Percentiles rank a stretch among this genome's conserved stretches.
These are phyloP conservation scores for Metschnikowia santaceciliae DNA, from an alignment of 805 yeast species.

Conservation along the genomic window DNA sequence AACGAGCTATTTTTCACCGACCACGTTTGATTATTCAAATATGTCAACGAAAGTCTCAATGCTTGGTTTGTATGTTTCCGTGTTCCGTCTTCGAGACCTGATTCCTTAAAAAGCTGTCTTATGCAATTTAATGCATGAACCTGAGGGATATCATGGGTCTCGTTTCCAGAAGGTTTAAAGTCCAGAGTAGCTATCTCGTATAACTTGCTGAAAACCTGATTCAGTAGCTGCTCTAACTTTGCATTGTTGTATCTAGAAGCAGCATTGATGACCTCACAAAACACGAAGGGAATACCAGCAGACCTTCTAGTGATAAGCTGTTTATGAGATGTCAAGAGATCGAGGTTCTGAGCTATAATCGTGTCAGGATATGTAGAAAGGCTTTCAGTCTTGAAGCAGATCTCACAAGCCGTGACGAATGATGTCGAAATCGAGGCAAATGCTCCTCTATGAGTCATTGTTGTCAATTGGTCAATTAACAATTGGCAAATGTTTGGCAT, in stretches of 20 bases:
- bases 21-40: slow-evolving; percentile 72
- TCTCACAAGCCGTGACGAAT: slow-evolving; percentile 58
- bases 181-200: slow-evolving; percentile 53
- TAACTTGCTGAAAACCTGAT: slow-evolving; percentile 48
- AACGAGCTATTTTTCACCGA: slow-evolving; percentile 87
- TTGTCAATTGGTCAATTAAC: slow-evolving; percentile 61
- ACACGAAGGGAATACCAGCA: slow-evolving; percentile 82
- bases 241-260: slow-evolving; percentile 23
- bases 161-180: slow-evolving; percentile 41
- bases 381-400: slow-evolving; percentile 38
- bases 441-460: slow-evolving; percentile 87
- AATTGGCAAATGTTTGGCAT: slow-evolving; percentile 47
- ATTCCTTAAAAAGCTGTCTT: slow-evolving; percentile 67
- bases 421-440: slow-evolving; percentile 85
- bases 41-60: slow-evolving; percentile 54
- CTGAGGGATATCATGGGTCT: slow-evolving; percentile 74
- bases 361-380: background rate
- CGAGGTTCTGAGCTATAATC: background rate
- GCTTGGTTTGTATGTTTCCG: slow-evolving; percentile 39
- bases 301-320: slow-evolving; percentile 84
- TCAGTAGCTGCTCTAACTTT: slow-evolving; percentile 29
- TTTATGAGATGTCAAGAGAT: slow-evolving; percentile 45
- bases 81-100: slow-evolving; percentile 51
- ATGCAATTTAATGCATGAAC: slow-evolving; percentile 92
- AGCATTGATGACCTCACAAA: slow-evolving; percentile 70